Evolutionary conservation across 768 basidiomycete genomes (phyloP), one percentile per base, ranked within the genome.

Genomic region (Kwoniella sp.): DNA sequence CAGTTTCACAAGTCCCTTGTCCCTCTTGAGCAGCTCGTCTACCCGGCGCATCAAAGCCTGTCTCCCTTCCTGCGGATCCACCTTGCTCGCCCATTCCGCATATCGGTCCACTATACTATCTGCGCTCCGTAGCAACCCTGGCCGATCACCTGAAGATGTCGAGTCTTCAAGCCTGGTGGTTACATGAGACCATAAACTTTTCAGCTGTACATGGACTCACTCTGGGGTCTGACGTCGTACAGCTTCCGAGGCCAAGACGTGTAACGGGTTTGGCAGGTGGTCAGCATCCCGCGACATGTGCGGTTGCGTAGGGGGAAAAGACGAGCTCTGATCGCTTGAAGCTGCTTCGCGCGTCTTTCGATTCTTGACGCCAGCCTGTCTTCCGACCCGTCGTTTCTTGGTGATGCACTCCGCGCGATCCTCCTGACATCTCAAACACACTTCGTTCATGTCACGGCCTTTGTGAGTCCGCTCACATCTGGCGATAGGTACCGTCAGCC

Each of bases 361-460:
- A 19, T 55, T 55, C 33, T 55, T 55, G 5, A 55, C 53, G 2
- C 53, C 53, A 1, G 39, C 36, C 28, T 55, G 53, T 48, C 53
- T 33, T 6, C 53, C 53, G 3, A 55, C 46, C n/a, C 41, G 26
- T 1, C 53, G 28, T 27, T 49, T 48, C 41, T 48, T 38, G 8
- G 53, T 55, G 14, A 55, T 41, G 14, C 53, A 55, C n/a, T 33
- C 29, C 4, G 23, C 37, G 19, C 23, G 37, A 44, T 48, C 41
- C 15, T 29, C 28, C 22, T 5, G 10, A 28, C 53, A 55, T 31
- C 53, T 47, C 20, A 34, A 19, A 29, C 53, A 55, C 5, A 43
- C 22, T 28, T 55, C 53, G 31, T n/a, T 19, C 17, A 36, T 23
- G 22, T 55, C 31, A 20, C 36, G 46, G 15, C 53, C 53, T 17